These are phyloP conservation scores for Apiosordaria backusii DNA, from an alignment of 495 filamentous ascomycete genomes.

Conservation along the genomic window DNA sequence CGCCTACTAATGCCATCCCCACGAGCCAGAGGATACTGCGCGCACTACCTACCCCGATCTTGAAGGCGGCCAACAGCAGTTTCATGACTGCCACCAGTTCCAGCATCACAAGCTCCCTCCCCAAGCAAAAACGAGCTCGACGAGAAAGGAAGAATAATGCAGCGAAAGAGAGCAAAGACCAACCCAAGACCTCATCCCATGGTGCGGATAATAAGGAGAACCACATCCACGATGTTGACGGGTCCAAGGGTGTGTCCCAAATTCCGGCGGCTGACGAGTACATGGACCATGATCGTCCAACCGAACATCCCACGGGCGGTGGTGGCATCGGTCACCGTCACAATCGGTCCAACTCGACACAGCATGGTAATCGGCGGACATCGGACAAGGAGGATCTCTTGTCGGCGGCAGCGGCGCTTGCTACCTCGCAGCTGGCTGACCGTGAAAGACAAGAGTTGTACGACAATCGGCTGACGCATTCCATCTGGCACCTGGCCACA, in stretches of 20 bases:
- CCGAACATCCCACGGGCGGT: slow-evolving; percentile 24
- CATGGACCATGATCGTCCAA: slow-evolving; percentile 37
- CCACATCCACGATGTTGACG: slow-evolving; percentile 17
- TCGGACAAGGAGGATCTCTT: slow-evolving; percentile 40
- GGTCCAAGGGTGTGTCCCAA: slow-evolving; percentile 9
- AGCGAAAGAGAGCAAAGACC: slow-evolving; percentile 25
- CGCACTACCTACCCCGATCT: slow-evolving; percentile 82
- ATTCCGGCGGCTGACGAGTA: slow-evolving; percentile 34
- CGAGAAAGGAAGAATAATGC: slow-evolving; percentile 50
- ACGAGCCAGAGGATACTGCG: slow-evolving; percentile 89
- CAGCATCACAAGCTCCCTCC: slow-evolving; percentile 77
- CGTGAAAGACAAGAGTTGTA: slow-evolving; percentile 75
- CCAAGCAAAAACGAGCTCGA: slow-evolving; percentile 54
- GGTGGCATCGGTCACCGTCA: slow-evolving; percentile 27
- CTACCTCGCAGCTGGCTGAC: slow-evolving; percentile 44
- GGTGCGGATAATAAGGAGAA: slow-evolving; percentile 45
- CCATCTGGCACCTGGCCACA: slow-evolving; percentile 93
- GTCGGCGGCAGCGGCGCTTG: slow-evolving; percentile 42
- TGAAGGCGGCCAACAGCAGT: slow-evolving; percentile 90
- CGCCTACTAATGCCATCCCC: slow-evolving; percentile 79
- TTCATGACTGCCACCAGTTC: slow-evolving; percentile 92
- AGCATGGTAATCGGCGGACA: slow-evolving; percentile 22
- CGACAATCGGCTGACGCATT: slow-evolving; percentile 80
- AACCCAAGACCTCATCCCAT: slow-evolving; percentile 31
- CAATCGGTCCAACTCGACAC: slow-evolving; percentile 29